Evolutionary conservation across 2,329 filamentous ascomycete species (phyloP), one percentile per base, ranked within the genome.

Genomic region (Gliomastix tumulicola): DNA sequence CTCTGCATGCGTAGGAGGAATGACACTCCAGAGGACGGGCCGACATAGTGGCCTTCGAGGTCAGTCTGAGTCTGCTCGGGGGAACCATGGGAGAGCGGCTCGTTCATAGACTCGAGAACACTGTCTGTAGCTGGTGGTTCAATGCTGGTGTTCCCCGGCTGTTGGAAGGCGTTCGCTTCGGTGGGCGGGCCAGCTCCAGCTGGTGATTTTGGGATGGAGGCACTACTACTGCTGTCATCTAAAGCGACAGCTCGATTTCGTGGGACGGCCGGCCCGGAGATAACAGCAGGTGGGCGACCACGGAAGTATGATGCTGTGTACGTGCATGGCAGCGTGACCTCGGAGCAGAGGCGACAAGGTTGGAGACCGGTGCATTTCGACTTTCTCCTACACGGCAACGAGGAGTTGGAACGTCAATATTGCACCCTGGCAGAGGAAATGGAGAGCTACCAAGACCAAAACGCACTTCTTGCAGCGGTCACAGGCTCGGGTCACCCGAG

Each of bases 1-100:
- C 44, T 42, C 38, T 47, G 44, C 3, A 48, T 41, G 11, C 45
- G 27, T n/a, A 46, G 19, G n/a, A 46, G 28, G 21, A 48, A 48
- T 1, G 44, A 45, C 2, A 48, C 39, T 2, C 45, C 44, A 1
- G 45, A 48, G 11, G 44, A 40, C 5, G 45, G 44, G 3, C 45
- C 45, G 20, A 48, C 41, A 17, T 48, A 48, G 21, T 48, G 44
- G 9, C 42, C 45, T 32, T 46, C 40, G 11, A 44, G 44, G 27
- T 48, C 45, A 13, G 42, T 44, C 35, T 46, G 44, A 3, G 44
- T 37, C 4, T 38, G 42, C 21, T 46, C 45, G 6, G 45, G 45
- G 11, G 44, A 43, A 8, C 13, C 16, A 18, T 17, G 31, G 7
- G 30, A 31, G 8, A 15, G 16, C 10, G 16, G 16, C 16, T 33